Evolutionary conservation across 768 basidiomycete species (phyloP).

Genomic region (Auriscalpium vulgare): DNA sequence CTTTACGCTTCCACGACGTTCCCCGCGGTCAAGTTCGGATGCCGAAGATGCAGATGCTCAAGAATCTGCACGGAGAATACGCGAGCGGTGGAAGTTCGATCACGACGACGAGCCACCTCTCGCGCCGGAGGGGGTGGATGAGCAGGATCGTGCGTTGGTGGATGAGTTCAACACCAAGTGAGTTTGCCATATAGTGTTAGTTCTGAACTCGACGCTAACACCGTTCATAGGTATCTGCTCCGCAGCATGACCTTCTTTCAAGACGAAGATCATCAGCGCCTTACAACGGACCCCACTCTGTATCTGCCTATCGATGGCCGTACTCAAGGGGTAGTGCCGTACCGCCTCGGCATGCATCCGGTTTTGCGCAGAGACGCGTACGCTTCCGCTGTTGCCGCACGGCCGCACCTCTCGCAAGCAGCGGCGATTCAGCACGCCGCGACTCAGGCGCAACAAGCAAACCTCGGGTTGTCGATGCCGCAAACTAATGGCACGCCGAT

Average conservation of each 20-base stretch:
- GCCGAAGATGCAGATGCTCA: slow-evolving; percentile 25
- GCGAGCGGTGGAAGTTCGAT: slow-evolving; percentile 66
- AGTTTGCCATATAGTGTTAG: slow-evolving; percentile 2
- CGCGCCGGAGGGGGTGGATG: slow-evolving; percentile 54
- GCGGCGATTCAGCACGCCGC: slow-evolving; percentile 9
- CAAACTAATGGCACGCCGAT: slow-evolving; percentile 41
- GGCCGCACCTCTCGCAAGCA: slow-evolving; percentile 11
- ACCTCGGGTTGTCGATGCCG: slow-evolving; percentile 10
- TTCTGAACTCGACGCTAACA: neutral
- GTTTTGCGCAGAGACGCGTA: slow-evolving; percentile 9
- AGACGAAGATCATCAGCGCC: slow-evolving; percentile 12
- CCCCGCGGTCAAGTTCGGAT: neutral
- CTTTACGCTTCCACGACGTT: slow-evolving; percentile 8
- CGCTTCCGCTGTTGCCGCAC: slow-evolving; percentile 6
- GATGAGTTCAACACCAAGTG: slow-evolving; percentile 61
- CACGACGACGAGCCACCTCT: slow-evolving; percentile 49
- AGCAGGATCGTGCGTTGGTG: slow-evolving; percentile 58
- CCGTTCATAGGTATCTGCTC: slow-evolving; percentile 38
- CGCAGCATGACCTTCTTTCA: slow-evolving; percentile 12
- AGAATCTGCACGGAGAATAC: slow-evolving; percentile 35
- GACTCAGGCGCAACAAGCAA: slow-evolving; percentile 5
- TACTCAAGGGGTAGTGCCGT: slow-evolving; percentile 6
- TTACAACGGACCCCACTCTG: slow-evolving; percentile 14
- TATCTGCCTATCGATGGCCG: slow-evolving; percentile 12
- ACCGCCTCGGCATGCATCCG: slow-evolving; percentile 10